A percentile compares a stretch with the other conserved stretches of the same genome.
These are phyloP conservation scores for Saturnispora galanensis DNA, from an alignment of 805 yeast species.

Conservation along the genomic window DNA sequence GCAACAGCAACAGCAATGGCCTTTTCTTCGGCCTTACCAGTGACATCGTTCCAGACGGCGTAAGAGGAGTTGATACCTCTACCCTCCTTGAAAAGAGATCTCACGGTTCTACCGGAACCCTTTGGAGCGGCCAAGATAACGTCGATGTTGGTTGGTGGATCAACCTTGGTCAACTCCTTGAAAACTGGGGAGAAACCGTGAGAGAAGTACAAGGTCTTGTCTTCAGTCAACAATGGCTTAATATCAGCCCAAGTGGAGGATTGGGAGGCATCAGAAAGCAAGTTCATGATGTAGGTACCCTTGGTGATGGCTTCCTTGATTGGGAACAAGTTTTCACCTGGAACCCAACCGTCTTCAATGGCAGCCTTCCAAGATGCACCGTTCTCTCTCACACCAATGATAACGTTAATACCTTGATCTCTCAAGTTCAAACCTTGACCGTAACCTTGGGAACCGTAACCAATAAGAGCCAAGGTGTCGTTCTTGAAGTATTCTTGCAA, in stretches of 20 bases:
- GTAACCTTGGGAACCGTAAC: slow-evolving; percentile 99
- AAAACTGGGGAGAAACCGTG: slow-evolving; percentile 99
- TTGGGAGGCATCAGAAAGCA: slow-evolving; percentile 98
- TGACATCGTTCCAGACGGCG: slow-evolving; percentile 98
- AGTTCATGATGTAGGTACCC: slow-evolving; percentile 96
- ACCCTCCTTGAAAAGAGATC: slow-evolving; percentile 99
- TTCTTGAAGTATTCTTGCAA: slow-evolving; percentile 92
- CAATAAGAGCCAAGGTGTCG: slow-evolving; percentile 94
- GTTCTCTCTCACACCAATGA: slow-evolving; percentile 95
- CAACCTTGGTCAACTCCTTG: slow-evolving; percentile 95
- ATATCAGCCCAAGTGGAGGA: slow-evolving; percentile 91
- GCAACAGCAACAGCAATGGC: slow-evolving; percentile 98
- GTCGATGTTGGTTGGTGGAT: slow-evolving; percentile 88
- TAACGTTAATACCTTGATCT: slow-evolving; percentile 96
- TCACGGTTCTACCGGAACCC: slow-evolving; percentile 99
- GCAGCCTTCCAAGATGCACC: slow-evolving; percentile 99
- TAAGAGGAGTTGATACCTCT: slow-evolving; percentile 99
- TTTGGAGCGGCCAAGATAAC: slow-evolving; percentile 99
- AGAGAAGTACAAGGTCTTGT: slow-evolving; percentile 96
- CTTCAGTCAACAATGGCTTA: slow-evolving; percentile 90
- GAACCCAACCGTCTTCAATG: slow-evolving; percentile 99
- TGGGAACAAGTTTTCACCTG: slow-evolving; percentile 95
- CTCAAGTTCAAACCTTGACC: slow-evolving; percentile 99
- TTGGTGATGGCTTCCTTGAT: slow-evolving; percentile 85
- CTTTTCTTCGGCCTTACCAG: slow-evolving; percentile 99